A percentile compares a stretch with the other conserved stretches of the same genome.
Conservation (phyloP, 1,139 yeast species). For the Arxiozyma telluris region DNA sequence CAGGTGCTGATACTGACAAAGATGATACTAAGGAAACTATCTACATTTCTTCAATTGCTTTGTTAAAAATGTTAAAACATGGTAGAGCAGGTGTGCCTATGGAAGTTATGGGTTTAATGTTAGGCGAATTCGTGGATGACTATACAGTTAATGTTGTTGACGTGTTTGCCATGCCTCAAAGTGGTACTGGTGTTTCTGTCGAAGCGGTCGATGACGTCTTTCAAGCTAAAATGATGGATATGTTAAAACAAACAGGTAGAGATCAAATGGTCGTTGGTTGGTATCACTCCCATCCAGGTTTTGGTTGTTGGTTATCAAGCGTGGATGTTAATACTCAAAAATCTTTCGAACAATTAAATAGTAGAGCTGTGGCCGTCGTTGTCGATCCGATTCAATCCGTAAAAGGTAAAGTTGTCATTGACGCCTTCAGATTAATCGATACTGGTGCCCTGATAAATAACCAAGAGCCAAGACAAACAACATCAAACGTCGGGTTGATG, state of each 20-base stretch:
- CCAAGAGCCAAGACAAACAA: conserved; percentile 96
- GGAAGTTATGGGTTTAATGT: conserved; percentile 99
- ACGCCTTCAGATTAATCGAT: conserved; percentile 92
- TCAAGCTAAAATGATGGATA: conserved; percentile 99
- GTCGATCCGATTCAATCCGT: conserved; percentile 98
- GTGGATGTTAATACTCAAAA: conserved; percentile 98
- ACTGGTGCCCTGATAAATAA: conserved; percentile 88
- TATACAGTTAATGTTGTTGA: conserved; percentile 95
- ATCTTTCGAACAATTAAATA: conserved; percentile 90
- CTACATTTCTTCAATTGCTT: conserved; percentile 88
- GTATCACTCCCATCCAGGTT: conserved; percentile 99
- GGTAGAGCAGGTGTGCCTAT: conserved; percentile 99
- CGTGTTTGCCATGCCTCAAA: conserved; percentile 98
- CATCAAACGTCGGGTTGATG: conserved; percentile 89
- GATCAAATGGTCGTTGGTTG: conserved; percentile 98
- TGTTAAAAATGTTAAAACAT: conserved; percentile 92
- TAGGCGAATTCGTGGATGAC: conserved; percentile 96
- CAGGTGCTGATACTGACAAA: conserved; percentile 55
- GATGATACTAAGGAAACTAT: conserved; percentile 96
- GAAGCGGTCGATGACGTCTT: conserved; percentile 99
- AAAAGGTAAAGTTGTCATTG: conserved; percentile 96
- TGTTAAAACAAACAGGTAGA: conserved; percentile 96
- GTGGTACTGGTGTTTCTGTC: conserved; percentile 97
- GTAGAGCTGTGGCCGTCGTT: conserved; percentile 94
- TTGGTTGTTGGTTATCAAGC: conserved; percentile 98